Evolutionary conservation across 306 rosid species (phyloP).

Genomic region (Prunus mume): DNA sequence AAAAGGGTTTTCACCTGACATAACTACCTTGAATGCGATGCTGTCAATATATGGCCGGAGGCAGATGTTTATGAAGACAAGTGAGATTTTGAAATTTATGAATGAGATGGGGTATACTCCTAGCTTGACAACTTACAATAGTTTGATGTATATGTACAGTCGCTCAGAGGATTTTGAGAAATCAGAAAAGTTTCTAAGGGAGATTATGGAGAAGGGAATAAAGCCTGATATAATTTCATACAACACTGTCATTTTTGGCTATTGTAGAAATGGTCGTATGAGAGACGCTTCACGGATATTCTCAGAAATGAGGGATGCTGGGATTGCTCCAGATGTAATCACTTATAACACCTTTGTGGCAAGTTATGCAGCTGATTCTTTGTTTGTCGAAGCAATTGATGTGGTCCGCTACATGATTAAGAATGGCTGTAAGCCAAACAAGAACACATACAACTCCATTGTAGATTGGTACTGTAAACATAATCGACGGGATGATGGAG

Average conservation of each 20-base stretch:
- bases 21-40: slow-evolving; percentile 82
- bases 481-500: slow-evolving; percentile 57
- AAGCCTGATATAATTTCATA: slow-evolving; percentile 78
- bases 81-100: slow-evolving; percentile 71
- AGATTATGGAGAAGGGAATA: slow-evolving; percentile 62
- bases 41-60: slow-evolving; percentile 84
- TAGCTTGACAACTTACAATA: slow-evolving; percentile 85
- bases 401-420: slow-evolving; percentile 84
- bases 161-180: slow-evolving; percentile 69
- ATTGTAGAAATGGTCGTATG: slow-evolving; percentile 78
- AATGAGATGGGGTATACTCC: slow-evolving; percentile 73
- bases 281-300: slow-evolving; percentile 77
- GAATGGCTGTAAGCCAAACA: slow-evolving; percentile 77
- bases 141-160: slow-evolving; percentile 83
- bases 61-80: slow-evolving; percentile 70
- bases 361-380: slow-evolving; percentile 68
- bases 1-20: slow-evolving; percentile 66
- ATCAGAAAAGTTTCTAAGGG: slow-evolving; percentile 70
- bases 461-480: slow-evolving; percentile 80
- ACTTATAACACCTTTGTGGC: slow-evolving; percentile 82
- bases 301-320: slow-evolving; percentile 68
- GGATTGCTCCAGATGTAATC: slow-evolving; percentile 71
- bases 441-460: slow-evolving; percentile 72
- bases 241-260: slow-evolving; percentile 75
- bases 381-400: slow-evolving; percentile 76